These are phyloP conservation scores for Waitea zeae DNA, from an alignment of 1,284 basidiomycete genomes.

Conservation along the genomic window DNA sequence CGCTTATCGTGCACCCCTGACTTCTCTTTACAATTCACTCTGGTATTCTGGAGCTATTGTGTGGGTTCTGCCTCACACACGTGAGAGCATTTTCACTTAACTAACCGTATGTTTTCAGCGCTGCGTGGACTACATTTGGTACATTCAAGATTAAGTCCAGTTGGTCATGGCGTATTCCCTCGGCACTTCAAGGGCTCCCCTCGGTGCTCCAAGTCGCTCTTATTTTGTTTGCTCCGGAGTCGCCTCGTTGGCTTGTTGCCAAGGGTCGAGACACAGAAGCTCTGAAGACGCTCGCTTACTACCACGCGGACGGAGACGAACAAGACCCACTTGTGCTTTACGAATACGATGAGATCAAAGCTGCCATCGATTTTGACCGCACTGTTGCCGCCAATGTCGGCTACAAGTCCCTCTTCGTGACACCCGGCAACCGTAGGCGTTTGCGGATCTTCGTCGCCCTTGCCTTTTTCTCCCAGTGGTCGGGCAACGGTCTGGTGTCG, in stretches of 20 bases:
- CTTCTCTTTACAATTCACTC: constrained; percentile 35
- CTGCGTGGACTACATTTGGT: constrained; percentile 23
- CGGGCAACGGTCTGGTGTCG: constrained; percentile 39
- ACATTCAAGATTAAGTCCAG: constrained; percentile 44
- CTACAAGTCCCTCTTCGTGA: constrained; percentile 29
- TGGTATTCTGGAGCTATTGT: constrained; percentile 19
- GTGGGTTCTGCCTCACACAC: neutral
- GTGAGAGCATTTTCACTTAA: too few relatives aligned
- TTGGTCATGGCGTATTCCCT: constrained; percentile 49
- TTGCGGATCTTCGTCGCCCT: constrained; percentile 29
- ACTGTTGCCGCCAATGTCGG: constrained; percentile 22
- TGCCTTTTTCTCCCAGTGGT: constrained; percentile 49
- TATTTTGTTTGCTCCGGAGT: constrained; percentile 39
- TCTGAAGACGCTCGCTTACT: constrained; percentile 45
- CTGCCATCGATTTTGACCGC: constrained; percentile 30
- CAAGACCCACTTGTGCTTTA: constrained; percentile 39
- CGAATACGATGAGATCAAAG: constrained; percentile 44
- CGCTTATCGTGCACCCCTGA: constrained; percentile 29
- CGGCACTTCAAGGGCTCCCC: constrained; percentile 34
- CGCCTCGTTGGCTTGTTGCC: constrained; percentile 38
- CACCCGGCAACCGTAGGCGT: constrained; percentile 32
- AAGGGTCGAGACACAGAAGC: constrained; percentile 39
- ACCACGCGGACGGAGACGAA: constrained; percentile 54
- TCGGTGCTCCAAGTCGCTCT: constrained; percentile 36
- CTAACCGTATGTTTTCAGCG: neutral